These are phyloP conservation scores for Poronia punctata DNA, from an alignment of 495 filamentous ascomycete genomes.

Conservation along the genomic window DNA sequence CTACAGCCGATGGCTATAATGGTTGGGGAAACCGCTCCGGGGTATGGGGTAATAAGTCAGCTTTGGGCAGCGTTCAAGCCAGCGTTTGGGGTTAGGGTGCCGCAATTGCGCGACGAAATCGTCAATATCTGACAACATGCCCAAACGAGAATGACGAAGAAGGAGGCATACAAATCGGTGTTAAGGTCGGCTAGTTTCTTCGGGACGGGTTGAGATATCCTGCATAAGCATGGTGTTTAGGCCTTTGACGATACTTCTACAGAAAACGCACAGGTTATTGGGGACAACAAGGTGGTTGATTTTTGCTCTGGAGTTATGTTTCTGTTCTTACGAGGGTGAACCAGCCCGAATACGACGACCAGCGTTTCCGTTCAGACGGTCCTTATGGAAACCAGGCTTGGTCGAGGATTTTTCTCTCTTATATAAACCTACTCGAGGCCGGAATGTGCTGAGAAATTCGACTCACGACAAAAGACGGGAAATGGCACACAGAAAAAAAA, in stretches of 20 bases:
- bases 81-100: slow-evolving; percentile 65
- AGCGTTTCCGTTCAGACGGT: too few species aligned
- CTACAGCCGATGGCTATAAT: slow-evolving; percentile 35
- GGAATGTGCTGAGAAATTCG: too few species aligned
- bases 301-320: slow-evolving; percentile 24
- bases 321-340: too few species aligned
- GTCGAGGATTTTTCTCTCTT: too few species aligned
- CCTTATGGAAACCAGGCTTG: too few species aligned
- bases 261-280: slow-evolving; percentile 22
- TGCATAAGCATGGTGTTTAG: slow-evolving; percentile 33
- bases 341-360: too few species aligned
- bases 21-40: slow-evolving; percentile 68
- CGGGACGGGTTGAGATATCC: slow-evolving; percentile 25
- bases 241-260: slow-evolving; percentile 25
- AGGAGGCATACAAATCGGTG: slow-evolving; percentile 18
- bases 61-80: slow-evolving; percentile 61
- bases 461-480: too few species aligned
- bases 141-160: slow-evolving; percentile 3
- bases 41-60: slow-evolving; percentile 69
- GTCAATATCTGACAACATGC: neutral
- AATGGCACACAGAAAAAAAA: too few species aligned
- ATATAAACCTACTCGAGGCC: too few species aligned
- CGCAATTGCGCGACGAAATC: neutral
- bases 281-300: slow-evolving; percentile 14
- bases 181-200: slow-evolving; percentile 26